These are phyloP conservation scores for Podospora pseudopauciseta DNA, from an alignment of 495 filamentous ascomycete genomes.

Conservation along the genomic window DNA sequence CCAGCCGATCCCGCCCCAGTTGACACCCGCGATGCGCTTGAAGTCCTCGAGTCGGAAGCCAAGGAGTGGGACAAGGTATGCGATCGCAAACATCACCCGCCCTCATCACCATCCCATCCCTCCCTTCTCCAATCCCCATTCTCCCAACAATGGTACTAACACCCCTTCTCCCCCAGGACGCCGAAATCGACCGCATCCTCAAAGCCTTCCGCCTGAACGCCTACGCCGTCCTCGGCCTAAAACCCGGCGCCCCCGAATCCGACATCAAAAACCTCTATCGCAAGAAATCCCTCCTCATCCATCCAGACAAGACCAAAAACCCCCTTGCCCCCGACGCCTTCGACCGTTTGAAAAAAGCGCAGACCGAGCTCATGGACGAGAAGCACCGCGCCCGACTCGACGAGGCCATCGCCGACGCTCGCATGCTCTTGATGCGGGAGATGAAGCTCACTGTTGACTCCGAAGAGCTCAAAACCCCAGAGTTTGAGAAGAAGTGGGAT, in stretches of 20 bases:
- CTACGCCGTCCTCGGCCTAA: slow-evolving; percentile 92
- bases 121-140: neutral
- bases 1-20: slow-evolving; percentile 27
- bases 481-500: slow-evolving; percentile 80
- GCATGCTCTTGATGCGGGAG: slow-evolving; percentile 88
- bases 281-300: slow-evolving; percentile 94
- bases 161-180: slow-evolving; percentile 57
- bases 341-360: slow-evolving; percentile 92
- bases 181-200: slow-evolving; percentile 91
- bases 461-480: slow-evolving; percentile 74
- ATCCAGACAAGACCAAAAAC: slow-evolving; percentile 96
- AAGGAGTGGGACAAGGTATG: slow-evolving; percentile 81
- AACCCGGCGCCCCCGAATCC: slow-evolving; percentile 89
- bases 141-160: neutral
- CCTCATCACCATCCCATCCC: neutral
- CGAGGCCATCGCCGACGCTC: slow-evolving; percentile 92
- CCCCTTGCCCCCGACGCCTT: slow-evolving; percentile 91
- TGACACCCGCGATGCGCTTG: slow-evolving; percentile 61
- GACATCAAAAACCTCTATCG: slow-evolving; percentile 95
- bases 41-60: slow-evolving; percentile 78
- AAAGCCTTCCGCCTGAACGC: slow-evolving; percentile 83
- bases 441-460: slow-evolving; percentile 88
- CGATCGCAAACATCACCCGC: neutral
- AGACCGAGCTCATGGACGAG: slow-evolving; percentile 87
- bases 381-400: slow-evolving; percentile 82